A percentile compares a stretch with the other conserved stretches of the same genome.
phyloP scores from a whole-genome alignment of 2,329 filamentous ascomycete species.

The Alternaria rosae region DNA sequence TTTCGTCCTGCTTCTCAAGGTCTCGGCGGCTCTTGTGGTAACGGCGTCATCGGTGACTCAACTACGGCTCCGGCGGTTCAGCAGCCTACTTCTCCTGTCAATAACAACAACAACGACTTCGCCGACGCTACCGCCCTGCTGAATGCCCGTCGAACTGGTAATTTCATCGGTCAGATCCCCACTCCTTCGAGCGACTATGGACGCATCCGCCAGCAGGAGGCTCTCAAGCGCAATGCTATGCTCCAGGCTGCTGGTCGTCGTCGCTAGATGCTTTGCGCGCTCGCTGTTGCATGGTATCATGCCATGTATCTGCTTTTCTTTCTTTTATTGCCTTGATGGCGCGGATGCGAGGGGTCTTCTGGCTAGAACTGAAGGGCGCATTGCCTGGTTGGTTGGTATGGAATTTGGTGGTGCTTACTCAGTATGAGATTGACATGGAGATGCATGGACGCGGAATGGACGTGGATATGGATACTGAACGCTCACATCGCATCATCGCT shows the following conservation, averaged over 20 bases:
- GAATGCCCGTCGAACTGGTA: background rate
- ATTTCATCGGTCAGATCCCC: conserved; percentile 5
- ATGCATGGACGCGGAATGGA: too few species aligned
- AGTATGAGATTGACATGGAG: background rate
- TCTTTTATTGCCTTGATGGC: background rate
- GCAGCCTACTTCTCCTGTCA: background rate
- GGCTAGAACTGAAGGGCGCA: background rate
- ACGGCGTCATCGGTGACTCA: background rate
- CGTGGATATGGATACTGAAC: background rate
- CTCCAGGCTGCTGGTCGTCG: conserved; percentile 10
- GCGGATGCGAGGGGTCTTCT: background rate
- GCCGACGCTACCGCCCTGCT: background rate
- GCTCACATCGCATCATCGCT: background rate
- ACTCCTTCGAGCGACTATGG: conserved; percentile 6
- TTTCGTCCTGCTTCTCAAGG: background rate
- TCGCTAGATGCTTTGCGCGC: background rate
- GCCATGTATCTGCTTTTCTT: background rate
- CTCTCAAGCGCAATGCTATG: conserved; percentile 21
- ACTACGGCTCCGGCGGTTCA: background rate
- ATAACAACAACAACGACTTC: background rate
- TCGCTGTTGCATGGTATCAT: background rate
- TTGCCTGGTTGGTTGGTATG: background rate
- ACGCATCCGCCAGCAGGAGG: conserved; percentile 25
- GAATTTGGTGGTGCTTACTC: background rate
- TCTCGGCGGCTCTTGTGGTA: conserved; percentile 1